Base-by-base conservation (phyloP, 495 filamentous ascomycete genomes). In the Neurospora africana region DNA sequence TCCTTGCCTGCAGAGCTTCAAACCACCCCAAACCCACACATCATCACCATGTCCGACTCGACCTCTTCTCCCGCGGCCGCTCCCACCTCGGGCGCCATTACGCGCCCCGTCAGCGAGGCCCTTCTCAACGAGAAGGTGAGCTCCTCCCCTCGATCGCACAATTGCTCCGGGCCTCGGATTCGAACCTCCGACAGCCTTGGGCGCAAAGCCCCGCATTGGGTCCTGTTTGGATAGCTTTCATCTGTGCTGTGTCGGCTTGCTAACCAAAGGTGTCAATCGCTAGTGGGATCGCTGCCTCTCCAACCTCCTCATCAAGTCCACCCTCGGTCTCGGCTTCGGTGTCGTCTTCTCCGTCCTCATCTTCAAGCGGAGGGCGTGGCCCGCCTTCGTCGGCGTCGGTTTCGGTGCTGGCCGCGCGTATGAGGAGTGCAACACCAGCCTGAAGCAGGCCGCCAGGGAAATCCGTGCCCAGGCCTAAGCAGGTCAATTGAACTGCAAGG, bases 261-360 rank as follows among this genome's bases (percentile, higher is more conserved):
- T 72, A 70, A 75, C 71, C 71, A 30, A 23, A 13, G 4, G 44
- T 35, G n/a, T 3, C 30, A 35, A 23, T 72, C 19, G 27, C 41
- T 77, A 99, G 96, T 99, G 95, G 95, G 95, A 99, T 82, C 93
- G 91, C 82, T 97, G 94, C 81, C 90, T 98, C 81, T 97, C 95
- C 75, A 97, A 95, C 78, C 88, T 97, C 83, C 87, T 98, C 78
- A 94, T 98, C 84, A 94, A 95, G 81, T 97, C 94, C 71, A 89
- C 91, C 68, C 89, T 99, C 80, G 95, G 95, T 76, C 89, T 97
- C 76, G 92, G 91, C 71, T 98, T 98, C 84, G 95, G 95, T 83
- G 91, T 98, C 81, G 91, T 98, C 82, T 98, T 99, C 86, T 98
- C 94, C 67, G 94, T 99, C 38, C 90, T 99, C 68, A 83, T 99